Evolutionary conservation across 2,329 filamentous ascomycete genomes (phyloP).

Genomic region (Grosmannia huntii): DNA sequence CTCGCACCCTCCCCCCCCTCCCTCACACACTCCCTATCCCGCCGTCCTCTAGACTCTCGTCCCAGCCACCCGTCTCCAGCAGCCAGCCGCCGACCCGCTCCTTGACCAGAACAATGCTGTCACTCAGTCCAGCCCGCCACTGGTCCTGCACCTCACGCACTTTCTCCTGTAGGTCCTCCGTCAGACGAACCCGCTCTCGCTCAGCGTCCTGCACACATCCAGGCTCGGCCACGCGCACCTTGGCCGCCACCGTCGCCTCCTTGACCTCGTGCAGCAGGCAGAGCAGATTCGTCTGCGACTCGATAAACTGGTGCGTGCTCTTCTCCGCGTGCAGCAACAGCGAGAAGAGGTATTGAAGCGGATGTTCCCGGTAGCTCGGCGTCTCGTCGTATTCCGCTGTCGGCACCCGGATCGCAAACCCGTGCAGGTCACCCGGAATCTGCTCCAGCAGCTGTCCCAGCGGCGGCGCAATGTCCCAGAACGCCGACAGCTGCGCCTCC

Average conservation of each 20-base stretch:
- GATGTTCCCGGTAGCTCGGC: conserved; percentile 64
- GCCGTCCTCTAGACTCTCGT: conserved; percentile 55
- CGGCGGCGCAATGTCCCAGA: conserved; percentile 93
- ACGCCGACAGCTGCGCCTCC: conserved; percentile 81
- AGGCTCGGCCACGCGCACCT: conserved; percentile 27
- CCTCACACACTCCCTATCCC: conserved; percentile 33
- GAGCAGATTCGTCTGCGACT: conserved; percentile 80
- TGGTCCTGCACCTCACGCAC: conserved; percentile 82
- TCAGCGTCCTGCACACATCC: conserved; percentile 10
- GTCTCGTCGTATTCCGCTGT: conserved; percentile 73
- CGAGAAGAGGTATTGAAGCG: conserved; percentile 81
- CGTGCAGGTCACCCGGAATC: conserved; percentile 42
- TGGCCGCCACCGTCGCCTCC: conserved; percentile 59
- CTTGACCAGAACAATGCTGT: conserved; percentile 60
- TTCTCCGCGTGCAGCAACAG: conserved; percentile 80
- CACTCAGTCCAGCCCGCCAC: conserved; percentile 79
- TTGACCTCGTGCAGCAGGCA: conserved; percentile 87
- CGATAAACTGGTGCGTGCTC: conserved; percentile 92
- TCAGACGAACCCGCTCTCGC: conserved; percentile 60
- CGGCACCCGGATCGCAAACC: conserved; percentile 67
- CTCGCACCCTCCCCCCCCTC: neutral
- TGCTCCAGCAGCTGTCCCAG: conserved; percentile 67
- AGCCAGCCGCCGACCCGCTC: conserved; percentile 62
- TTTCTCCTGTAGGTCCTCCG: conserved; percentile 84
- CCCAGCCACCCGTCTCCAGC: conserved; percentile 72